Evolutionary conservation across 2,329 filamentous ascomycete genomes (phyloP), one percentile per base, ranked within the genome.

Genomic region (Sporothrix curviconia): DNA sequence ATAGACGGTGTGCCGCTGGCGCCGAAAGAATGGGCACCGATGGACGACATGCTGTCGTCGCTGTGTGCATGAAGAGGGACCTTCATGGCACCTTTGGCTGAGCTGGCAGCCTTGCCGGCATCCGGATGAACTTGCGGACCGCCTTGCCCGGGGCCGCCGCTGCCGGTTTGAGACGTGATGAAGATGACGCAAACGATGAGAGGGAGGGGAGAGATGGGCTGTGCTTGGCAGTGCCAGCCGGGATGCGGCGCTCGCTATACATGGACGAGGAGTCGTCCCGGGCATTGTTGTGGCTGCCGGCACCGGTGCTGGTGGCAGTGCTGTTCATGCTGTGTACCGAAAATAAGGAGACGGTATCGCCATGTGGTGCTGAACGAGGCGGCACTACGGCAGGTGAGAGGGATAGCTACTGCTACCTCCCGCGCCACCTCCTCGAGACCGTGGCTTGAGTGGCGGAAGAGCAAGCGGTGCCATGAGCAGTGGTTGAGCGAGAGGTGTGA

Each of bases 1-100:
- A 43, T 43, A 5, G 54, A 50, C 7, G 55, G 47, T 3, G 47
- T 19, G 9, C 22, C 36, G n/a, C n/a, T 30, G 30, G 34, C 57
- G n/a, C n/a, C n/a, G n/a, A n/a, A n/a, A 0, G 66, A 65, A 3
- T 67, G 65, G 7, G 60, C 55, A 3, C 53, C 28, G 25, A 58
- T 47, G 11, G 49, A 56, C 1, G 52, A 12, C 12, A 42, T 8
- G 55, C 55, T 54, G 37, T 15, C 34, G 24, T 55, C 49, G 36
- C n/a, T 55, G 15, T 36, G 37, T 12, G 32, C 9, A 36, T 55
- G 40, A 3, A 46, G 40, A 15, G 40, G 52, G 8, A 30, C 40
- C 8, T 28, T 39, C 22, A 55, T 24, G 22, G 24, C 42, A 17
- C 30, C 52, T n/a, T 44, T 58, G 30, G 39, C 51, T 8, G 57